A percentile compares a stretch with the other conserved stretches of the same genome.
phyloP scores from a whole-genome alignment of 176 grass and related monocot species.

The Ampelocalamus luodianensis region DNA sequence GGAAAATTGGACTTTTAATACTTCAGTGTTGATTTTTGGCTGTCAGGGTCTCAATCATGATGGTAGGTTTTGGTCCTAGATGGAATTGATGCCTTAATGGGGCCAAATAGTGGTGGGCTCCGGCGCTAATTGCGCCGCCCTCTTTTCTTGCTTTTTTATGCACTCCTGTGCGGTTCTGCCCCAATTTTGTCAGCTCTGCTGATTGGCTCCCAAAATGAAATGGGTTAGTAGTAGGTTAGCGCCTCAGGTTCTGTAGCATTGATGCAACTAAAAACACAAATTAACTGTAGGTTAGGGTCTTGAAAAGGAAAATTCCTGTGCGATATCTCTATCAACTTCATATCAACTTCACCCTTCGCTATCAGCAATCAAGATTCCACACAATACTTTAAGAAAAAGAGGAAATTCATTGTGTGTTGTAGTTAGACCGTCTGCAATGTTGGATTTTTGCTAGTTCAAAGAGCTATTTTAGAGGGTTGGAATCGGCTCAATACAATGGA shows the following conservation, averaged over 20 bases:
- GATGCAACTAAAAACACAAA: not conserved
- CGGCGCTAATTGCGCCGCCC: conserved; percentile 24
- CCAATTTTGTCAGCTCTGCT: conserved; percentile 23
- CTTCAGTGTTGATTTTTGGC: conserved; percentile 20
- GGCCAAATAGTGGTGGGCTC: conserved; percentile 53
- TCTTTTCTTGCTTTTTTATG: conserved; percentile 38
- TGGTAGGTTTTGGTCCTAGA: conserved; percentile 44
- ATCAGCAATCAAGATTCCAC: not conserved
- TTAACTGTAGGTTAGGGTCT: not conserved
- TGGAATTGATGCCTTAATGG: conserved; percentile 49
- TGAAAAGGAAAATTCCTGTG: not conserved
- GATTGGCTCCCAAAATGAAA: conserved; percentile 30
- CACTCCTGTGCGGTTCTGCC: conserved; percentile 8
- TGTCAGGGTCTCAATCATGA: conserved; percentile 47
- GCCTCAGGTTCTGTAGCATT: not conserved
- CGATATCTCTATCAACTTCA: not conserved
- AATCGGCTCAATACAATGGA: too few species aligned
- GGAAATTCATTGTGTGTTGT: not conserved
- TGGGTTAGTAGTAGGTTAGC: conserved; percentile 12
- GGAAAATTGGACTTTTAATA: not conserved
- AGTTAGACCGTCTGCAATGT: too few species aligned
- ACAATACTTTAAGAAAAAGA: not conserved
- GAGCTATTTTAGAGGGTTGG: too few species aligned
- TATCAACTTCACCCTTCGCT: not conserved
- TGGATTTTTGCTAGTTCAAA: too few species aligned